Evolutionary conservation across 2,329 filamentous ascomycete genomes (phyloP), one percentile per base, ranked within the genome.

Genomic region (Trichophyton equinum): DNA sequence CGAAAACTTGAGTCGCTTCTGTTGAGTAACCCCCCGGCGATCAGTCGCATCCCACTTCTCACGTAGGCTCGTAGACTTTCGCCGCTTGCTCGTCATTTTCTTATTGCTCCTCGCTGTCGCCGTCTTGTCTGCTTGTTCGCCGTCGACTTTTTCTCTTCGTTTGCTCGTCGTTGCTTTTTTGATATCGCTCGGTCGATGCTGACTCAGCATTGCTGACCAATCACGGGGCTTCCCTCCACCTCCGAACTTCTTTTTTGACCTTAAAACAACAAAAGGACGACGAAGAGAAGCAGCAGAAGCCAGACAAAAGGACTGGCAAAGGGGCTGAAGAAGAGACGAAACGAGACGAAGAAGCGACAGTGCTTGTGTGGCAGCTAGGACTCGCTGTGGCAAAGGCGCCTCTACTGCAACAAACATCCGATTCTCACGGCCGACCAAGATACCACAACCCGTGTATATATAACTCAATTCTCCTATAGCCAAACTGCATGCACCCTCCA

Each of bases 401-500:
- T 33, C 3, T 25, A 53, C 49, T 25, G 22, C 49, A 36, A 36
- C 25, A 36, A 55, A 36, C 27, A 55, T 38, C 51, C 20, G 20
- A 55, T 30, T 15, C 51, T 20, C 51, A n/a, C 27, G 51, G 51
- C 25, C 27, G 30, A 55, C 27, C 51, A 53, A 18, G 40, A 44
- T 44, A 47, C 18, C 22, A 30, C 27, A 15, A 38, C 33, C 22
- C 20, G 11, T 25, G n/a, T 55, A 36, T 55, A 53, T 25, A 55
- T 55, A 55, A 55, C 51, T 55, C 51, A 55, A 55, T 55, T 55
- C 22, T 13, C 27, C 51, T 55, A 55, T 33, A 55, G 27, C 51
- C 51, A 55, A 38, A 38, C 51, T 36, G 51, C 51, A 55, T 51
- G 46, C 46, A 20, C 44, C 20, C 44, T 47, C 49, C 27, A 5